Evolutionary conservation across 192 early-diverging fungal species (phyloP).

Genomic region (Entomortierella lignicola): DNA sequence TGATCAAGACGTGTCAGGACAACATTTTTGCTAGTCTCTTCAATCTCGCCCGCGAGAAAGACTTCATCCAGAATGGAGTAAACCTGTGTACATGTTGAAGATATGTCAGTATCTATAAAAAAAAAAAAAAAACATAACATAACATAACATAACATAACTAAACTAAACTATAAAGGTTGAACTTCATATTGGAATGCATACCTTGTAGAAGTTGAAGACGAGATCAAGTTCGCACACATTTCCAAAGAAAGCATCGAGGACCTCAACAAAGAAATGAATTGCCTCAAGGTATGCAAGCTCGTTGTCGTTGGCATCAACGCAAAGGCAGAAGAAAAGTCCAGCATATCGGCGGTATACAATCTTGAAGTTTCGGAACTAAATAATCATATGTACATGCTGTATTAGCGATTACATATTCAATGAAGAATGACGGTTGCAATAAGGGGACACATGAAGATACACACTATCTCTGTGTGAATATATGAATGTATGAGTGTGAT

Average conservation of each 20-base stretch:
- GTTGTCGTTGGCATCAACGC: slow-evolving; percentile 98
- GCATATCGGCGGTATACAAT: slow-evolving; percentile 98
- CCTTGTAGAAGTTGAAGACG: slow-evolving; percentile 98
- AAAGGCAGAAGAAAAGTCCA: slow-evolving; percentile 98
- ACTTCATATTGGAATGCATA: slow-evolving; percentile 15
- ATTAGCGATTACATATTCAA: too few relatives aligned
- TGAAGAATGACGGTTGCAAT: too few relatives aligned
- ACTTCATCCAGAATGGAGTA: slow-evolving; percentile 98
- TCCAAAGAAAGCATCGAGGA: slow-evolving; percentile 97
- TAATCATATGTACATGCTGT: background rate
- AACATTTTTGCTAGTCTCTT: slow-evolving; percentile 91
- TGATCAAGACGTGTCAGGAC: slow-evolving; percentile 81
- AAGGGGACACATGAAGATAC: too few relatives aligned
- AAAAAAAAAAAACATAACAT: background rate
- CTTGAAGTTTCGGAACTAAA: slow-evolving; percentile 95
- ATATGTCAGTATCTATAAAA: background rate
- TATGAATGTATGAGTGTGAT: too few relatives aligned
- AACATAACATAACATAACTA: background rate
- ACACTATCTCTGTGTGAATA: too few relatives aligned
- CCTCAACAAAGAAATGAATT: slow-evolving; percentile 99
- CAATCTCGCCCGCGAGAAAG: slow-evolving; percentile 97
- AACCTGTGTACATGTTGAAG: slow-evolving; percentile 62
- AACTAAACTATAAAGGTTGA: background rate
- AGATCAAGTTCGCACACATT: slow-evolving; percentile 99
- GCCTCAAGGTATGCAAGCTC: slow-evolving; percentile 95